These are phyloP conservation scores for Ilex asprella DNA, from an alignment of 257 asterid genomes.

Conservation along the genomic window DNA sequence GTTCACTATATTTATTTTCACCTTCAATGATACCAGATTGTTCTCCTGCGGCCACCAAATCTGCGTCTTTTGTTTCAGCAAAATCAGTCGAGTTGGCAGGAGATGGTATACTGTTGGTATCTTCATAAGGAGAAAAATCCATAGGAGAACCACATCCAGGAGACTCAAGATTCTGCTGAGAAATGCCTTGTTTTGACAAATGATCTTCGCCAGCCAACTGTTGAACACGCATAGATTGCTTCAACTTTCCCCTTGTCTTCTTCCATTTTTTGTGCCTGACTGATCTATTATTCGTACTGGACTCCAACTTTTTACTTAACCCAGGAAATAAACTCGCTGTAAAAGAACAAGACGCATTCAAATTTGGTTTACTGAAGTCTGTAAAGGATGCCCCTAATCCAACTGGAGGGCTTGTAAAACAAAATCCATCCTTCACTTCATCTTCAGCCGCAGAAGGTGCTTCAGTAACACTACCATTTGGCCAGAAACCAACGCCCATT, in stretches of 20 bases:
- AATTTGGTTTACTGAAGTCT: constrained; percentile 31
- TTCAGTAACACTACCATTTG: constrained; percentile 17
- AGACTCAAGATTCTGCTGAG: constrained; percentile 34
- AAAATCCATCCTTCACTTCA: constrained; percentile 30
- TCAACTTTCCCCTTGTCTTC: constrained; percentile 47
- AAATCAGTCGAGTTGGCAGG: constrained; percentile 13
- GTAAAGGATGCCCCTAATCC: constrained; percentile 29
- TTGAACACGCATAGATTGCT: constrained; percentile 31
- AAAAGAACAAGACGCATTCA: constrained; percentile 32
- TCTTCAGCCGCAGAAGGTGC: constrained; percentile 26
- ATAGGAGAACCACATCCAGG: constrained; percentile 75
- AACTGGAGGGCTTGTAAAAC: constrained; percentile 24
- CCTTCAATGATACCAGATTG: constrained; percentile 6
- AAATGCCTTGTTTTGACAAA: constrained; percentile 24
- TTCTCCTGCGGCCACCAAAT: constrained; percentile 14
- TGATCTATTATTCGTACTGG: constrained; percentile 28
- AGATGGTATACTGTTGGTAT: constrained; percentile 22
- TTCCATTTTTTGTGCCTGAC: constrained; percentile 35
- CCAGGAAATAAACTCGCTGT: constrained; percentile 23
- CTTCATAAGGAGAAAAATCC: constrained; percentile 86
- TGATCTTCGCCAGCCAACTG: constrained; percentile 28
- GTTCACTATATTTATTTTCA: constrained; percentile 15
- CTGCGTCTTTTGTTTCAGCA: constrained; percentile 26
- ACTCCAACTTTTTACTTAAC: constrained; percentile 25
- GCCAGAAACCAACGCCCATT: constrained; percentile 21